Evolutionary conservation across 306 rosid species (phyloP), one percentile per base, ranked within the genome.

Genomic region (Castanea crenata): DNA sequence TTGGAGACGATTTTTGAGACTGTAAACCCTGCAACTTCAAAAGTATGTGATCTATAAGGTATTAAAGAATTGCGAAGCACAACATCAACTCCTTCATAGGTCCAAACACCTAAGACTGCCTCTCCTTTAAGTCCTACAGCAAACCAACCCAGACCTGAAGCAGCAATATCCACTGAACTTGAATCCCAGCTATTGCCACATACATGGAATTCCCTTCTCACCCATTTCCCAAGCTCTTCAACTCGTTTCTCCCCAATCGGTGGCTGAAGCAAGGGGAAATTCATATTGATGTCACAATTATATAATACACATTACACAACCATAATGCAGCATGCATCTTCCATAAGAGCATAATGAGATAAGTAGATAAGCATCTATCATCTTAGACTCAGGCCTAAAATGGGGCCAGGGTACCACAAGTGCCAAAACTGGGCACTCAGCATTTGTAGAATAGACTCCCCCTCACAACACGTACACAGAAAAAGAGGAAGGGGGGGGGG

Each of bases 121-220:
- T 95, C 93, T 69, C 99, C 99, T 88, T 89, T 90, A 71, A 95
- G 92, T 69, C 99, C 96, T 88, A 92, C 55, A 74, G 94, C 93
- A 90, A 87, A 92, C 98, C 99, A 95, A 29, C 98, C 99, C 64
- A 95, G 91, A 55, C 98, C 99, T 79, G 96, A 86, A 54, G 86
- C 94, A 51, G 97, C 94, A 79, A 89, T 81, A 78, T 92, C 99
- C 38, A 90, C 87, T n/a, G 92, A 92, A 78, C 94, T 95, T 55
- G 98, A 91, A 77, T 92, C 96, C 99, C 98, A 94, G 77, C 89
- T 90, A 76, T 82, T 89, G 59, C 99, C 97, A 76, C 80, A 55
- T 38, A 92, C 87, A 51, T 59, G 84, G 38, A 87, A 86, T 81
- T 91, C 92, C 80, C 80, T 91, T 84, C 89, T 83, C 78, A 85